Percentiles rank a stretch among this genome's conserved stretches.
Evolutionary conservation across 2,329 filamentous ascomycete species (phyloP).

Genomic region (Penicillium vulpinum): DNA sequence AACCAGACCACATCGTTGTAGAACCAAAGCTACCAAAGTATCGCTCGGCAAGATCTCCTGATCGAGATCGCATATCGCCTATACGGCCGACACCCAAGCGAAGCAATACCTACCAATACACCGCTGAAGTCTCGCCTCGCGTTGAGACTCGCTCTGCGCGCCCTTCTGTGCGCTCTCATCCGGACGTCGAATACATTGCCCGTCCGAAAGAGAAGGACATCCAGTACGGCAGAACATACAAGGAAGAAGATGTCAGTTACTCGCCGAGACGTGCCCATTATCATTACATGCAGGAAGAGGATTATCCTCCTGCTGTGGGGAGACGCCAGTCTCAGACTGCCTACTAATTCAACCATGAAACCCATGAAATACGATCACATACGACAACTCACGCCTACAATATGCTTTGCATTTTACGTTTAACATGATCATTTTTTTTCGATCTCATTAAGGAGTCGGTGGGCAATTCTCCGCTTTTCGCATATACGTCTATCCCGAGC

Average conservation of each 20-base stretch:
- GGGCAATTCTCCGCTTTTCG: conserved; percentile 9
- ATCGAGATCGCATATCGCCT: conserved; percentile 25
- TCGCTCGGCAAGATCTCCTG: conserved; percentile 29
- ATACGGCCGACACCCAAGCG: conserved; percentile 28
- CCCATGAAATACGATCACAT: not conserved
- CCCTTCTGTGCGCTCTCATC: conserved; percentile 21
- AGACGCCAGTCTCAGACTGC: conserved; percentile 35
- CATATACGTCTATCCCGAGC: conserved; percentile 6
- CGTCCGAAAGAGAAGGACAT: conserved; percentile 29
- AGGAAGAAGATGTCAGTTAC: conserved; percentile 24
- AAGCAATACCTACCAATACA: conserved; percentile 33
- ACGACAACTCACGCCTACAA: conserved; percentile 4
- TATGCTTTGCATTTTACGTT: not conserved
- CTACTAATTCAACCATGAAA: conserved; percentile 16
- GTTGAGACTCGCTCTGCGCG: conserved; percentile 26
- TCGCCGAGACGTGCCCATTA: conserved; percentile 21
- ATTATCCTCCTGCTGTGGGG: conserved; percentile 17
- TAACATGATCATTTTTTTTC: not conserved
- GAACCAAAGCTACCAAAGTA: conserved; percentile 31
- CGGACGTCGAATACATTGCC: conserved; percentile 26
- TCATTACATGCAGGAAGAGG: conserved; percentile 22
- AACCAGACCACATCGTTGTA: conserved; percentile 30
- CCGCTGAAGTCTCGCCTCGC: conserved; percentile 23
- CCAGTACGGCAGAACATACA: conserved; percentile 31
- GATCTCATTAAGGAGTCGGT: not conserved